Evolutionary conservation across 345 rosid species (phyloP).

Genomic region (Abelmoschus esculentus): DNA sequence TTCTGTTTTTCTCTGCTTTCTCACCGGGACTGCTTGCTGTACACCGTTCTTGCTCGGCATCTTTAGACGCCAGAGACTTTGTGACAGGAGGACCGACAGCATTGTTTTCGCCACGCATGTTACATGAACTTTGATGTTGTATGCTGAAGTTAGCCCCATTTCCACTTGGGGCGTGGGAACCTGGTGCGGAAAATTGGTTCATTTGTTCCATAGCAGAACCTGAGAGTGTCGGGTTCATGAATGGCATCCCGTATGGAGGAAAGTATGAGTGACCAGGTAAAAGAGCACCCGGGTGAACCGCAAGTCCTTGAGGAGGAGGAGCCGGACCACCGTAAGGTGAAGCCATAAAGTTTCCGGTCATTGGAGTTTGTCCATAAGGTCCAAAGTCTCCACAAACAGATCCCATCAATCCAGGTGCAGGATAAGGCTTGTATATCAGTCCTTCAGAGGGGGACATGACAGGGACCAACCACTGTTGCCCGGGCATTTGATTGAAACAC

Average conservation of each 20-base stretch:
- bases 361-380: conserved; percentile 40
- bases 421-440: conserved; percentile 77
- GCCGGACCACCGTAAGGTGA: conserved; percentile 36
- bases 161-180: conserved; percentile 23
- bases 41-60: conserved; percentile 40
- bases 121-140: conserved; percentile 40
- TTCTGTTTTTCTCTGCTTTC: conserved; percentile 14
- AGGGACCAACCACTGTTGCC: conserved; percentile 83
- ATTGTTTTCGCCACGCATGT: conserved; percentile 22
- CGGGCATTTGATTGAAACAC: conserved; percentile 35
- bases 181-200: conserved; percentile 31
- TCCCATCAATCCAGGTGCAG: conserved; percentile 46
- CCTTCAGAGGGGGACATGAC: conserved; percentile 91
- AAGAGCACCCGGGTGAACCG: conserved; percentile 32
- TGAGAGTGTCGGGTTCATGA: conserved; percentile 32
- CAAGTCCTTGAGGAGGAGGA: conserved; percentile 42
- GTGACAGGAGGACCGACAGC: conserved; percentile 20
- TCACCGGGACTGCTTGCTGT: conserved; percentile 47
- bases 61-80: conserved; percentile 32
- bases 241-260: conserved; percentile 57
- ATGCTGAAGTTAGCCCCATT: conserved; percentile 30
- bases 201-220: conserved; percentile 44
- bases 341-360: conserved; percentile 36
- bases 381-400: conserved; percentile 39
- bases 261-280: conserved; percentile 50